Conservation (phyloP, 2,329 filamentous ascomycete species). For the Ascochyta lentis region DNA sequence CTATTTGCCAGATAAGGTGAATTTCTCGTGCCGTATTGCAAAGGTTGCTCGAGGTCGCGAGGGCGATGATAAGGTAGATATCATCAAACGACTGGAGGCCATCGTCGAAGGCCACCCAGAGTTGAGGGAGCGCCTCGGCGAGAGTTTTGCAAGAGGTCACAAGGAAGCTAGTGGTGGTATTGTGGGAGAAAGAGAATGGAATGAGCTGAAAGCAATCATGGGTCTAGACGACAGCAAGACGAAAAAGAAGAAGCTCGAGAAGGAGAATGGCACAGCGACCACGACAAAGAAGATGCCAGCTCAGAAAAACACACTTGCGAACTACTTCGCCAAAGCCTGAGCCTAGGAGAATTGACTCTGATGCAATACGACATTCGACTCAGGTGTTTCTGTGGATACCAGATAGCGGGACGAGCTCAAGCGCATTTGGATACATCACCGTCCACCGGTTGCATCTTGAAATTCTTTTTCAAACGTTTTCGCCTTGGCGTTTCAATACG, state of each 20-base stretch:
- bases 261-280: slow-evolving; percentile 27
- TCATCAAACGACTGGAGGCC: slow-evolving; percentile 64
- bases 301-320: slow-evolving; percentile 44
- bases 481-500: slow-evolving; percentile 19
- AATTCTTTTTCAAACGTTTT: neutral
- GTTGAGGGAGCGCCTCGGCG: slow-evolving; percentile 61
- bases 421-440: neutral
- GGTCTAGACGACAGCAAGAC: slow-evolving; percentile 62
- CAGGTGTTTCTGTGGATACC: neutral
- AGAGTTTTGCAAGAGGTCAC: slow-evolving; percentile 70
- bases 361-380: neutral
- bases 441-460: neutral
- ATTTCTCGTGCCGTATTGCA: slow-evolving; percentile 71
- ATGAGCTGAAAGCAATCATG: slow-evolving; percentile 67
- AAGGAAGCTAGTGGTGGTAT: slow-evolving; percentile 73
- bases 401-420: neutral
- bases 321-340: slow-evolving; percentile 39
- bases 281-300: slow-evolving; percentile 42
- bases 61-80: slow-evolving; percentile 62
- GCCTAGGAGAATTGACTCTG: neutral
- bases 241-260: slow-evolving; percentile 40
- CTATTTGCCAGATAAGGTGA: slow-evolving; percentile 67
- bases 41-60: slow-evolving; percentile 61
- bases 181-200: slow-evolving; percentile 66
- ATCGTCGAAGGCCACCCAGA: slow-evolving; percentile 53